Evolutionary conservation across 2,329 filamentous ascomycete species (phyloP), one percentile per base, ranked within the genome.

Genomic region (Aspergillus unguis): DNA sequence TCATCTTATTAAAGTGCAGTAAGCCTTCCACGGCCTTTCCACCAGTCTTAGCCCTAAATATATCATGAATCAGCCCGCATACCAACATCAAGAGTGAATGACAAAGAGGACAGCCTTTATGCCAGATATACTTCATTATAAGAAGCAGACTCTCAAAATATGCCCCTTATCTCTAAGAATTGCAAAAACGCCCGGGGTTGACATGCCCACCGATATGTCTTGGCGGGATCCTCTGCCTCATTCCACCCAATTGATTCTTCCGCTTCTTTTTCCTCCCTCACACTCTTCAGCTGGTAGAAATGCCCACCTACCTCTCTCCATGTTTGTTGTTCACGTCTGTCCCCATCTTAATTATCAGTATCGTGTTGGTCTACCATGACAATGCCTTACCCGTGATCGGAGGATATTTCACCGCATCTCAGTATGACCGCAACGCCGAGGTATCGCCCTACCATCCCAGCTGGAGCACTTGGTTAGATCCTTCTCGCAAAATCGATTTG

Each of bases 391-490:
- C 35, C 11, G 26, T 29, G n/a, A 37, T 41, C 6, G 28, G 28
- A 27, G 35, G 26, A n/a, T 41, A 31, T 26, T 17, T 59, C 43
- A 35, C 29, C 28, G 28, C 37, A 33, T 25, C 23, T 29, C 27
- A 31, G 7, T 17, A 6, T 6, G 10, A 8, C 3, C 9, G 11
- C 8, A 44, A 31, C 47, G n/a, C 33, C 17, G 23, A 10, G 4
- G 28, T 38, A 32, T 50, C 54, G 29, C 57, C 59, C 9, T 50
- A 58, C 25, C 45, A 36, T 48, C 35, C 54, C 3, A 62, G 57
- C 42, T 63, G 61, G 62, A 61, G 50, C 32, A 55, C 59, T 10
- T 63, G 62, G 60, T 52, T 59, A 5, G 43, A 60, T 46, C 52
- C 55, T 32, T 52, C 41, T 28, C 53, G 38, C 23, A 45, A 38